phyloP scores from a whole-genome alignment of 73 alveolate species.

The Uronychia setigera region DNA sequence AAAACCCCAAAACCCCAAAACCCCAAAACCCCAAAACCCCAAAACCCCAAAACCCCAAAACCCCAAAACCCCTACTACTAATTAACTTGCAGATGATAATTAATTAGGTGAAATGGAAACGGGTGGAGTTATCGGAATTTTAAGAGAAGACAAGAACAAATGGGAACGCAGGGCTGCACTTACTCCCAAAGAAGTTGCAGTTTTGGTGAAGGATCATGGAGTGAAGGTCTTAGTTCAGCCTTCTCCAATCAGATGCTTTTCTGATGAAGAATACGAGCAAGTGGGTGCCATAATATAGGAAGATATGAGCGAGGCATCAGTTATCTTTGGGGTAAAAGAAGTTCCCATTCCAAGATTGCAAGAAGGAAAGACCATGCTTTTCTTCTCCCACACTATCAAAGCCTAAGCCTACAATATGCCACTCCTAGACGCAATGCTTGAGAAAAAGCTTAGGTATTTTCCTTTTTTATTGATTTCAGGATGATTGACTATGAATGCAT shows the following conservation, averaged over 20 bases:
- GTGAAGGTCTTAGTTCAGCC: constrained; percentile 80
- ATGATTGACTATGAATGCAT: constrained; percentile 88
- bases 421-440: constrained; percentile 76
- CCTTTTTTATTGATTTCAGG: too few species aligned
- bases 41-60: too few species aligned
- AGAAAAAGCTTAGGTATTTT: too few species aligned
- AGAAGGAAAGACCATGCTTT: constrained; percentile 74
- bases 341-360: constrained; percentile 65
- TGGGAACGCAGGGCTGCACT: constrained; percentile 93
- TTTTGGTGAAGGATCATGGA: constrained; percentile 53
- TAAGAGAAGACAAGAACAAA: constrained; percentile 78
- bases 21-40: too few species aligned
- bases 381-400: constrained; percentile 86
- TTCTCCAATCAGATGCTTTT: constrained; percentile 75
- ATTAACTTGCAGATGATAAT: too few species aligned
- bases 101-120: too few species aligned
- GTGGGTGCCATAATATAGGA: constrained; percentile 85
- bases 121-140: constrained; percentile 71
- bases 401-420: constrained; percentile 88
- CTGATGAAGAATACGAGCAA: constrained; percentile 74
- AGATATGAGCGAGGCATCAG: constrained; percentile 72
- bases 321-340: constrained; percentile 87
- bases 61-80: too few species aligned
- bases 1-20: too few species aligned
- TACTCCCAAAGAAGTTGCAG: constrained; percentile 78